Percentiles rank a stretch among this genome's conserved stretches.
These are phyloP conservation scores for Neurospora sp. DNA, from an alignment of 495 filamentous ascomycete species.

Conservation along the genomic window DNA sequence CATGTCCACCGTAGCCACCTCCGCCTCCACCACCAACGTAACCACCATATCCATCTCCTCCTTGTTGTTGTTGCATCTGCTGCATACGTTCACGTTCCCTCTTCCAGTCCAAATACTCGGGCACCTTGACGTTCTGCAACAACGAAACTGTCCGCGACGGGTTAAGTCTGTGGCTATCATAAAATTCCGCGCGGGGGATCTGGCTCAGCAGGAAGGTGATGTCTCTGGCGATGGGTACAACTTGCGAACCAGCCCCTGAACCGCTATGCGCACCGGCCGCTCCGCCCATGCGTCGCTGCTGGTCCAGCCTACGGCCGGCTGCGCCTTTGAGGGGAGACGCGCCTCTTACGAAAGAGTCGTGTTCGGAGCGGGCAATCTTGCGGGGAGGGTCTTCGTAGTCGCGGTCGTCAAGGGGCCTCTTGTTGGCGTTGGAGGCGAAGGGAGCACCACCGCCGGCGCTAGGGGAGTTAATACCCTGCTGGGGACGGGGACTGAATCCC, in stretches of 20 bases:
- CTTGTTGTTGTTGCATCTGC: not conserved
- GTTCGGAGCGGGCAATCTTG: slow-evolving; percentile 41
- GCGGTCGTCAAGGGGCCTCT: slow-evolving; percentile 58
- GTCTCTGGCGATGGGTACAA: slow-evolving; percentile 55
- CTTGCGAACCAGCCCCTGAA: slow-evolving; percentile 23
- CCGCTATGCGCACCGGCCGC: slow-evolving; percentile 30
- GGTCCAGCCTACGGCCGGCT: slow-evolving; percentile 71
- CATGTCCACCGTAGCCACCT: not conserved
- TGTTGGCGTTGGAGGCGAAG: slow-evolving; percentile 17
- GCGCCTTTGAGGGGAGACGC: slow-evolving; percentile 82
- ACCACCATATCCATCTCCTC: not conserved
- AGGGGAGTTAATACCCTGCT: slow-evolving; percentile 55
- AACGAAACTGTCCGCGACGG: slow-evolving; percentile 64
- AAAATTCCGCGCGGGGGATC: slow-evolving; percentile 67
- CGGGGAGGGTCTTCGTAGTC: slow-evolving; percentile 75
- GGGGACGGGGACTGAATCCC: slow-evolving; percentile 37
- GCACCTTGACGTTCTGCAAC: slow-evolving; percentile 55
- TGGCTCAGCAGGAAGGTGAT: slow-evolving; percentile 73
- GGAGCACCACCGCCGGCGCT: not conserved
- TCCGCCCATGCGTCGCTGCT: slow-evolving; percentile 53
- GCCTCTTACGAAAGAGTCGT: slow-evolving; percentile 43
- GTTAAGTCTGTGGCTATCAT: slow-evolving; percentile 54
- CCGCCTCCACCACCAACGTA: not conserved
- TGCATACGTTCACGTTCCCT: not conserved
- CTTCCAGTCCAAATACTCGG: slow-evolving; percentile 42